Base-by-base conservation (phyloP, 495 filamentous ascomycete genomes). In the Penicilliopsis zonata region DNA sequence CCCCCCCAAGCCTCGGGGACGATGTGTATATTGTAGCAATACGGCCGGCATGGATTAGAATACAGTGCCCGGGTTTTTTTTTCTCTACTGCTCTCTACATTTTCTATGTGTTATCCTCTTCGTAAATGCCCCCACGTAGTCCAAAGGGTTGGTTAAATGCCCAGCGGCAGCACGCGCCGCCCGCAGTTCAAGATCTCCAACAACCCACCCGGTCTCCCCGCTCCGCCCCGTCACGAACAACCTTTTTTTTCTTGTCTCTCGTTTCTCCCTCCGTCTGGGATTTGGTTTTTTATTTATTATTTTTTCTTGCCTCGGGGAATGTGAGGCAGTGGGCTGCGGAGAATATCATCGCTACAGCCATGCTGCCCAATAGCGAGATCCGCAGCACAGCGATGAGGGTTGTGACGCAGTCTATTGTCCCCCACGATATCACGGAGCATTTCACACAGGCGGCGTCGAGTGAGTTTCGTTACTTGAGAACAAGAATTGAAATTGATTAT, bases 351-450 rank as follows among this genome's bases (percentile, higher is more conserved):
- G 37, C 34, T 42, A 4, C 35, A 34, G 43, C 30, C 40, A 60
- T 62, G 57, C 44, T 63, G 44, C 50, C 53, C 34, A 59, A 59
- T 43, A 53, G 55, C 42, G 44, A 57, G 41, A 48, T 42, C 40
- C 55, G 48, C 38, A 38, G 45, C 22, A 47, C 52, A 28, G 47
- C 41, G 35, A 50, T 50, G 50, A 56, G 53, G 48, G 41, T 46
- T 33, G 45, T 51, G 39, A 51, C 57, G 44, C 59, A 61, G 45
- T 49, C 59, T 29, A 61, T 75, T 12, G 57, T 69, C 44, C 67
- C 75, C 40, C 65, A 63, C 38, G 81, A 94, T 60, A 85, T 94
- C 47, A 94, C 86, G 5, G 60, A 69, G 31, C 69, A 76, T 41
- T 94, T 94, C 50, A 65, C 62, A 1, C 48, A 66, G 35, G 82